phyloP scores from a whole-genome alignment of 106 monocot species.

The Allium fistulosum region DNA sequence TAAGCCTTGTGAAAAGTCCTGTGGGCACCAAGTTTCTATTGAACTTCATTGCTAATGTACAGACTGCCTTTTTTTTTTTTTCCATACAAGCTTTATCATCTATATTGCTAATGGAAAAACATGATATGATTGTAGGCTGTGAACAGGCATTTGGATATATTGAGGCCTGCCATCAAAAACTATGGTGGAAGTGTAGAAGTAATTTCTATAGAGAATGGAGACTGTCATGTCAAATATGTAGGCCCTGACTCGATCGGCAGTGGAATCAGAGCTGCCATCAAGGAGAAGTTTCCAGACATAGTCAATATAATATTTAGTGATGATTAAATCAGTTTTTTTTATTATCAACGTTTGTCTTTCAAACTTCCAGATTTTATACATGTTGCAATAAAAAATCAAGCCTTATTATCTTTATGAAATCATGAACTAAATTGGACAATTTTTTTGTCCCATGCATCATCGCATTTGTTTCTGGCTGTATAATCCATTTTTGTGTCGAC shows the following conservation, averaged over 20 bases:
- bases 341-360: too few species aligned
- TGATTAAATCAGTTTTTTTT: too few species aligned
- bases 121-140: conserved; percentile 32
- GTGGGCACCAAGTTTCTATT: neutral
- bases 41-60: neutral
- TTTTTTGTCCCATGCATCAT: too few species aligned
- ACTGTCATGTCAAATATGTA: conserved; percentile 51
- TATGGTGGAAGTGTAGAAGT: conserved; percentile 86
- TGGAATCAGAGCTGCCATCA: conserved; percentile 93
- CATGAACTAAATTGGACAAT: too few species aligned
- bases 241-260: conserved; percentile 77
- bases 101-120: neutral
- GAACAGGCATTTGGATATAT: conserved; percentile 72
- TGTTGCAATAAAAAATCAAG: too few species aligned
- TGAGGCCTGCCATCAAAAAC: conserved; percentile 85
- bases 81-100: neutral
- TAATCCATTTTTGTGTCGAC: too few species aligned
- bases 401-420: too few species aligned
- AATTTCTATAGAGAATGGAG: conserved; percentile 37
- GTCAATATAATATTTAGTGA: conserved; percentile 45
- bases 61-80: neutral
- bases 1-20: too few species aligned
- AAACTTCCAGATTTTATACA: too few species aligned
- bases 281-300: conserved; percentile 87
- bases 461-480: too few species aligned